Base-by-base conservation (phyloP, 176 grass and related monocot genomes). In the Miscanthus lutarioriparius region DNA sequence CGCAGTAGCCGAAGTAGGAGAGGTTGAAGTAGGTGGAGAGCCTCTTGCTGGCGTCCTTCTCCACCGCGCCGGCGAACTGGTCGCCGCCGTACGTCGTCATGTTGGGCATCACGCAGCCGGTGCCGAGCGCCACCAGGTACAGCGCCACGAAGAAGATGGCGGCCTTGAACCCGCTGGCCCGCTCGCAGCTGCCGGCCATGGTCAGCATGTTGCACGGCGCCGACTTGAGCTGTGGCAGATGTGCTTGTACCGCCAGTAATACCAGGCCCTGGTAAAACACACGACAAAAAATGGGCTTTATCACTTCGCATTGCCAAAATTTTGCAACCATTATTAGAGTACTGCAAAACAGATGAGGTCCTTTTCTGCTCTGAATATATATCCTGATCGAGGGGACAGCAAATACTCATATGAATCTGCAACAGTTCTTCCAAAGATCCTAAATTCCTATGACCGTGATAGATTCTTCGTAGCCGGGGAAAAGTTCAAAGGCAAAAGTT, bases 101-200 rank as follows among this genome's bases (percentile, higher is more conserved):
- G 64, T 92, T 92, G 16, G 87, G 91, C 85, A 89, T 92, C 28
- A 92, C 64, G 70, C 91, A 92, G 40, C 91, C 91, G 35, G 79
- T 84, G 33, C 91, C 91, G 48, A 92, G 53, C 25, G 91, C 91
- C 51, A 92, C 64, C 51, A 92, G 74, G 87, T 89, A 92, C 3
- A 92, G 91, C 19, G 91, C 91, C 32, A 86, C 72, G 75, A 89
- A 89, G 77, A 92, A 92, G 2, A 89, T 49, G 51, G 80, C 41
- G 10, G 84, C 71, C 73, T 81, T 83, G 75, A 81, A 61, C 41
- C 91, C 87, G 7, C 51, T 9, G 2, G 80, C 91, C 7, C 65
- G 76, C 77, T 71, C 84, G 82, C 90, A 92, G 67, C 30, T 64
- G 58, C 77, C 84, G 3, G 6, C 48, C 62, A 65, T 45, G 15